A percentile compares a stretch with the other conserved stretches of the same genome.
Evolutionary conservation across 2,329 filamentous ascomycete species (phyloP).

Genomic region (Xylariaceae sp.): DNA sequence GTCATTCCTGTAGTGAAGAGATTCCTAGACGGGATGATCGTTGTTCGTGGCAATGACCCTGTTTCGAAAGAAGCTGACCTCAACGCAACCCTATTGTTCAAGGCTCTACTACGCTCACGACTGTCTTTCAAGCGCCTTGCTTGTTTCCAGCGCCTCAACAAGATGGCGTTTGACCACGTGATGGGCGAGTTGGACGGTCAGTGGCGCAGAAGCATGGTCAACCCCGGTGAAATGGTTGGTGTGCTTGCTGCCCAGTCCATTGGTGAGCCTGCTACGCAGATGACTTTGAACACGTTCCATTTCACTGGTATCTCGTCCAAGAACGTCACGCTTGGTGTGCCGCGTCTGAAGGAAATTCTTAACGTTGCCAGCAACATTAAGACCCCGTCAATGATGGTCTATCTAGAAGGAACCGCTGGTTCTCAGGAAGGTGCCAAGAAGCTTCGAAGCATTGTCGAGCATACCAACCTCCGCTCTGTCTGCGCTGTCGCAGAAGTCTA

Average conservation of each 20-base stretch:
- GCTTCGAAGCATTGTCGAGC: conserved; percentile 85
- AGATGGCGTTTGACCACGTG: conserved; percentile 87
- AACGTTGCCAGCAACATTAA: conserved; percentile 98
- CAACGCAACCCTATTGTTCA: conserved; percentile 88
- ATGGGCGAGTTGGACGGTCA: conserved; percentile 85
- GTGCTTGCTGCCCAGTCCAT: conserved; percentile 97
- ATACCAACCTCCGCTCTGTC: conserved; percentile 88
- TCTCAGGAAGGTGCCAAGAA: conserved; percentile 78
- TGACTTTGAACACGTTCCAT: conserved; percentile 99
- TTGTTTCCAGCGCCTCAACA: conserved; percentile 78
- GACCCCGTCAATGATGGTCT: conserved; percentile 95
- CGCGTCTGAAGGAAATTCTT: conserved; percentile 97
- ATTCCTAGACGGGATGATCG: conserved; percentile 71
- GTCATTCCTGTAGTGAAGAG: conserved; percentile 76
- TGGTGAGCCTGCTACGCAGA: conserved; percentile 96
- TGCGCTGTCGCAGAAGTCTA: conserved; percentile 93
- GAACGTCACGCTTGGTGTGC: conserved; percentile 98
- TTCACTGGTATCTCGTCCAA: conserved; percentile 99
- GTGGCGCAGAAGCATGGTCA: conserved; percentile 81
- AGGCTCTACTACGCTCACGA: conserved; percentile 82
- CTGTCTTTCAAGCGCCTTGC: conserved; percentile 92
- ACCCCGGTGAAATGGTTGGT: conserved; percentile 97
- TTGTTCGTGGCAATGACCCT: conserved; percentile 79
- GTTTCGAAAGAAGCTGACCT: conserved; percentile 83
- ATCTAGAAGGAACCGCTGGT: conserved; percentile 60